These are phyloP conservation scores for Gentiana macrophylla DNA, from an alignment of 257 asterid species.

Conservation along the genomic window DNA sequence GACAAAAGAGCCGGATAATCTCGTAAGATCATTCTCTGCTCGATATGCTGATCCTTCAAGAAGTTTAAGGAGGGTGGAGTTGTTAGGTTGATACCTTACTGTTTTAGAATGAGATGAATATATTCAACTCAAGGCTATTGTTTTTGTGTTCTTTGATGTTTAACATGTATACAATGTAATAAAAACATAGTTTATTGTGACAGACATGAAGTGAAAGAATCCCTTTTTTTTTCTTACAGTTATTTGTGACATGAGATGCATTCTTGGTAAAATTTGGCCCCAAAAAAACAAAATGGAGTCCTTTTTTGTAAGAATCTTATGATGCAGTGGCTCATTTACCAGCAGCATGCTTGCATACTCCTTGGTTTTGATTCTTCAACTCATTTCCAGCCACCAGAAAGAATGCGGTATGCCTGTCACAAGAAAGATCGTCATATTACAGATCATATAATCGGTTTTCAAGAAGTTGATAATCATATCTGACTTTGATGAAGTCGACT, in stretches of 20 bases:
- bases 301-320: conserved; percentile 9
- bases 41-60: conserved; percentile 57
- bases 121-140: no score
- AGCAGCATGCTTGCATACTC: conserved; percentile 54
- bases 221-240: neutral
- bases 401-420: conserved; percentile 80
- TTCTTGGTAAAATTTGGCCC: neutral
- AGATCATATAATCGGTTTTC: neutral
- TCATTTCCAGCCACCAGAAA: conserved; percentile 95
- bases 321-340: conserved; percentile 28
- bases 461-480: no score
- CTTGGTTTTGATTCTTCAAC: conserved; percentile 51
- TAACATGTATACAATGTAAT: no score
- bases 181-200: no score
- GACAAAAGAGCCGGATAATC: conserved; percentile 41
- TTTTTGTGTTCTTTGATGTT: no score
- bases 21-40: conserved; percentile 63
- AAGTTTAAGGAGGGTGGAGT: conserved; percentile 5
- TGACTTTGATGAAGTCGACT: no score
- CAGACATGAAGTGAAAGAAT: neutral
- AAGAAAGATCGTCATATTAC: neutral
- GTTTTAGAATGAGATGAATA: no score
- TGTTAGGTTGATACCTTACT: neutral
- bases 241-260: neutral
- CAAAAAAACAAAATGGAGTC: conserved; percentile 3